phyloP scores from a whole-genome alignment of 805 yeast species.

The Groenewaldozyma tartarivorans region DNA sequence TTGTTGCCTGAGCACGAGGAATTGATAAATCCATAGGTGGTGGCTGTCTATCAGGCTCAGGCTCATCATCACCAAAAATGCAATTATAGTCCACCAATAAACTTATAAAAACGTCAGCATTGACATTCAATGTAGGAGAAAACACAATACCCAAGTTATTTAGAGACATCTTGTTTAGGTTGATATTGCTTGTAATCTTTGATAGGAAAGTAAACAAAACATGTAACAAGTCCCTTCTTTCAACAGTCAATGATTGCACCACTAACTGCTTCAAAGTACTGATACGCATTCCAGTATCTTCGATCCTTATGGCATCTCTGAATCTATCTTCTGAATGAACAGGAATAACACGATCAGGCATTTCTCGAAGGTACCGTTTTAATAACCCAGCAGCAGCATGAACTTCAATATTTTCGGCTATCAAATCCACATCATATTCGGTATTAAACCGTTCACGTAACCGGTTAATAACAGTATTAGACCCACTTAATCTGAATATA shows the following conservation, averaged over 20 bases:
- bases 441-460: slow-evolving; percentile 62
- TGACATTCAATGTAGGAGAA: slow-evolving; percentile 67
- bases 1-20: too few relatives aligned
- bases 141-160: slow-evolving; percentile 72
- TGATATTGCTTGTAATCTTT: slow-evolving; percentile 50
- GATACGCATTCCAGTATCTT: slow-evolving; percentile 19
- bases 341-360: slow-evolving; percentile 64
- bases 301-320: slow-evolving; percentile 27
- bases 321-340: slow-evolving; percentile 36
- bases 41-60: neutral
- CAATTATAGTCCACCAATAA: slow-evolving; percentile 54
- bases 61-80: slow-evolving; percentile 32
- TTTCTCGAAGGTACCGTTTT: slow-evolving; percentile 70
- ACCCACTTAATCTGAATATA: slow-evolving; percentile 82
- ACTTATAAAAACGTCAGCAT: slow-evolving; percentile 49
- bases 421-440: slow-evolving; percentile 60
- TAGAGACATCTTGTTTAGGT: slow-evolving; percentile 72
- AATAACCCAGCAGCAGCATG: slow-evolving; percentile 82
- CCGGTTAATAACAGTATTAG: slow-evolving; percentile 62
- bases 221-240: slow-evolving; percentile 50
- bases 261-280: slow-evolving; percentile 27
- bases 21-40: neutral
- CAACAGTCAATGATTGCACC: slow-evolving; percentile 35
- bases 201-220: slow-evolving; percentile 60
- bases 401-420: slow-evolving; percentile 42